Percentiles rank a stretch among this genome's conserved stretches.
phyloP scores from a whole-genome alignment of 2,329 filamentous ascomycete species.

The Talaromyces sp. region DNA sequence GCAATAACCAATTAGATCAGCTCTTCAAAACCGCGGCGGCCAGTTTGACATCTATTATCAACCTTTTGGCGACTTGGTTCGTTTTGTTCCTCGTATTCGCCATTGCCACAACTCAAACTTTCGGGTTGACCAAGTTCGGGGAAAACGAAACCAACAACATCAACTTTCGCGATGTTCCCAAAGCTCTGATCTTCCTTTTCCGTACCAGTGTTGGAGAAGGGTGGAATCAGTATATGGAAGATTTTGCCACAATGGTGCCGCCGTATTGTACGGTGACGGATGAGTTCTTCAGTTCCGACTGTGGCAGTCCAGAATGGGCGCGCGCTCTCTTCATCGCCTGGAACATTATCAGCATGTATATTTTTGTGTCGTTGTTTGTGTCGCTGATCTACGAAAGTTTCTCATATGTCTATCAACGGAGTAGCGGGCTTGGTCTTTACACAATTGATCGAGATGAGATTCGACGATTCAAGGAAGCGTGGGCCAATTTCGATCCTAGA shows the following conservation, averaged over 20 bases:
- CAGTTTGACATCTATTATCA: slow-evolving; percentile 83
- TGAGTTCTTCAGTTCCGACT: slow-evolving; percentile 82
- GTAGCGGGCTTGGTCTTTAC: slow-evolving; percentile 83
- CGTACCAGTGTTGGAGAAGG: slow-evolving; percentile 90
- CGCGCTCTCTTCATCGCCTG: slow-evolving; percentile 85
- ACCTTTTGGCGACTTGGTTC: slow-evolving; percentile 92
- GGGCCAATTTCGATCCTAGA: slow-evolving; percentile 89
- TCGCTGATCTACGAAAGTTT: slow-evolving; percentile 99
- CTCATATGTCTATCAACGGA: slow-evolving; percentile 97
- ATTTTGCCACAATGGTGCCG: slow-evolving; percentile 73
- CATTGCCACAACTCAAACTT: slow-evolving; percentile 92
- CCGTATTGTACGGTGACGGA: slow-evolving; percentile 71
- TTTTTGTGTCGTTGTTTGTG: slow-evolving; percentile 96
- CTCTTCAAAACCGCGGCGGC: slow-evolving; percentile 98
- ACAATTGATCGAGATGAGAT: slow-evolving; percentile 91
- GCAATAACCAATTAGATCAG: slow-evolving; percentile 95
- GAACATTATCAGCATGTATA: slow-evolving; percentile 99
- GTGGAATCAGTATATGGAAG: slow-evolving; percentile 97
- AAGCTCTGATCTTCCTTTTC: slow-evolving; percentile 88
- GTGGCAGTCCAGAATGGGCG: slow-evolving; percentile 85
- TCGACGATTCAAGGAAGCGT: slow-evolving; percentile 94
- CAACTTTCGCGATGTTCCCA: slow-evolving; percentile 91
- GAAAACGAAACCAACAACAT: slow-evolving; percentile 66
- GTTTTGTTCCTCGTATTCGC: slow-evolving; percentile 95
- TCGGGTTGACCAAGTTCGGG: slow-evolving; percentile 88